Evolutionary conservation across 768 basidiomycete genomes (phyloP), one percentile per base, ranked within the genome.

Genomic region (Russula compacta): DNA sequence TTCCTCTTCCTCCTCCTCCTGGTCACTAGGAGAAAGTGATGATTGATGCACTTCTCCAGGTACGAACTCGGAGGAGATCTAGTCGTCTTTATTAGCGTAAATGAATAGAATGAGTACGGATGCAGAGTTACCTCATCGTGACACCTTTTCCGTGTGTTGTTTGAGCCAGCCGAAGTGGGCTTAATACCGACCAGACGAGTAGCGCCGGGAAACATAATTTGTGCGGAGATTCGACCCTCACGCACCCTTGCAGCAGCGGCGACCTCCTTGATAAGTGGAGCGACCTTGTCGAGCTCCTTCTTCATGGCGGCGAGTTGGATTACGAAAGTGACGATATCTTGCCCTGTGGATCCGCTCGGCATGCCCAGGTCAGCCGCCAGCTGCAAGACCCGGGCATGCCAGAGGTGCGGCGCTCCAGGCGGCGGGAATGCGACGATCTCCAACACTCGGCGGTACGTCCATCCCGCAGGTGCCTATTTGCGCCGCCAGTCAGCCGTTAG

Each of bases 371-470:
- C 14, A 4, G 15, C 7, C 9, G 51, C 35, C 12, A 59, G 51
- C 17, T 39, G 10, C 11, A 43, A 36, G 21, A 52, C 58, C 12
- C 44, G 24, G 35, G 2, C 7, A 11, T 46, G 15, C 50, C 58
- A 53, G 33, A 39, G 51, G 21, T 59, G 15, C 17, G 35, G 58
- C 6, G 35, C 35, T 14, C 36, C 58, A 15, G 17, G 24, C 38
- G 51, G 51, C 3, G 43, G 43, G 17, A 38, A 10, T 4, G 43
- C 33, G 4, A 46, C 40, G 11, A 42, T 9, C 29, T 53, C 53
- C 4, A 33, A 29, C n/a, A 54, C n/a, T 32, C 51, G 48, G n/a
- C 49, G 54, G 35, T 61, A 61, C 42, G 48, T 51, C 60, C 60
- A 61, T 48, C 60, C 60, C 19, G 14, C 33, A 4, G 42, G 35